phyloP scores from a whole-genome alignment of 352 stramenopile genomes.

The Phytophthora cryptogea region DNA sequence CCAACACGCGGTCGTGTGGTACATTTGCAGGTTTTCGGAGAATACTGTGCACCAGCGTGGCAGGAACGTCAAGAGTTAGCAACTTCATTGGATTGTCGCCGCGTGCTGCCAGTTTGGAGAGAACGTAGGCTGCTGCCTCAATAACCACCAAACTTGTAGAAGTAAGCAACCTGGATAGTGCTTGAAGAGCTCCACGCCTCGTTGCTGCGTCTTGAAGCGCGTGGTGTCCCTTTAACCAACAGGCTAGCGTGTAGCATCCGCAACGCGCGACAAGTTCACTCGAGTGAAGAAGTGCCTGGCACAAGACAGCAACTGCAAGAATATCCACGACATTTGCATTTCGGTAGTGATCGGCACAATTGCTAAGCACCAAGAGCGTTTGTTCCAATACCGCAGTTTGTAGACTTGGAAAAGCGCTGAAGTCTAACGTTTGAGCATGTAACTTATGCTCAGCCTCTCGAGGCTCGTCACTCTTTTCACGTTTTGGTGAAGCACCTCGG shows the following conservation, averaged over 20 bases:
- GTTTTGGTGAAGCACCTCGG: constrained; percentile 4
- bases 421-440: constrained; percentile 42
- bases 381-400: constrained; percentile 72
- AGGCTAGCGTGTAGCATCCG: constrained; percentile 64
- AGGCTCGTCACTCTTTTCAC: constrained; percentile 29
- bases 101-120: constrained; percentile 67
- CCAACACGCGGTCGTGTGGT: constrained; percentile 54
- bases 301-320: constrained; percentile 63
- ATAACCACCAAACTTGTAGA: constrained; percentile 61
- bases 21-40: constrained; percentile 44
- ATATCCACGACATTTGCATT: constrained; percentile 40
- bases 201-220: constrained; percentile 57
- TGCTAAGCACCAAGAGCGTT: constrained; percentile 66
- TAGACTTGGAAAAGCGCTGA: constrained; percentile 58
- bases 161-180: constrained; percentile 65
- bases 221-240: constrained; percentile 62
- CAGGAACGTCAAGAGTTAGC: constrained; percentile 60
- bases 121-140: constrained; percentile 61
- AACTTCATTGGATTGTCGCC: constrained; percentile 73
- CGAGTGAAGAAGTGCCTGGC: constrained; percentile 54
- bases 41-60: constrained; percentile 55
- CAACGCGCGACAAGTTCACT: constrained; percentile 77
- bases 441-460: constrained; percentile 12
- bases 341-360: constrained; percentile 63
- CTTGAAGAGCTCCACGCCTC: constrained; percentile 41